Conservation (phyloP, 805 yeast species). For the Kazachstania psychrophila region DNA sequence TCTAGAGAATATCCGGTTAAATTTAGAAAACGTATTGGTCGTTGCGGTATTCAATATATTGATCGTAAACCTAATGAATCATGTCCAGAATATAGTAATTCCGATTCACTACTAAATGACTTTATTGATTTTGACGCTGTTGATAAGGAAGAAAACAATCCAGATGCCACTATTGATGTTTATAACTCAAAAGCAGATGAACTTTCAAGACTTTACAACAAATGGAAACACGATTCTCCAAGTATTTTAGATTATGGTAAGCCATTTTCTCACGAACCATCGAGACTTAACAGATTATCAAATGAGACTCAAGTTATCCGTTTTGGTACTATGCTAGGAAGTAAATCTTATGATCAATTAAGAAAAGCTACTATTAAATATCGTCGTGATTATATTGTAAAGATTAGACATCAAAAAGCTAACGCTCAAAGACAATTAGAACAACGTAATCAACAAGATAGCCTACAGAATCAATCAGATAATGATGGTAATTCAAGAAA, state of each 20-base stretch:
- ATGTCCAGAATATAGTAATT: neutral
- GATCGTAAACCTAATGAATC: slow-evolving; percentile 55
- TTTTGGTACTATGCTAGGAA: slow-evolving; percentile 82
- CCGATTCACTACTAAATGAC: slow-evolving; percentile 31
- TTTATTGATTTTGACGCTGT: slow-evolving; percentile 34
- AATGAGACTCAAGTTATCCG: slow-evolving; percentile 83
- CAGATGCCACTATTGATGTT: slow-evolving; percentile 30
- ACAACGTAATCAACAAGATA: slow-evolving; percentile 11
- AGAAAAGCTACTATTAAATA: slow-evolving; percentile 61
- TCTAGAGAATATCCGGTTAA: slow-evolving; percentile 41
- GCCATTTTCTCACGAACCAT: slow-evolving; percentile 69
- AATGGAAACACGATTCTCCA: slow-evolving; percentile 63
- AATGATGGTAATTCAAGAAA: neutral
- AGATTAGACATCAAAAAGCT: slow-evolving; percentile 29
- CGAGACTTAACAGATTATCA: slow-evolving; percentile 70
- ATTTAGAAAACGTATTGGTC: slow-evolving; percentile 65
- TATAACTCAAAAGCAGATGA: slow-evolving; percentile 41
- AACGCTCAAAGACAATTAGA: slow-evolving; percentile 18
- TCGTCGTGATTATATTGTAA: slow-evolving; percentile 46
- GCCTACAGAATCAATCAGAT: slow-evolving; percentile 2
- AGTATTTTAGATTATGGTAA: slow-evolving; percentile 31
- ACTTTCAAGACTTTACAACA: slow-evolving; percentile 43
- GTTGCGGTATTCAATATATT: slow-evolving; percentile 59
- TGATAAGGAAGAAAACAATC: slow-evolving; percentile 19
- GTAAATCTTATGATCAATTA: slow-evolving; percentile 74